phyloP scores from a whole-genome alignment of 2,329 filamentous ascomycete species.

The Botrytis aclada region DNA sequence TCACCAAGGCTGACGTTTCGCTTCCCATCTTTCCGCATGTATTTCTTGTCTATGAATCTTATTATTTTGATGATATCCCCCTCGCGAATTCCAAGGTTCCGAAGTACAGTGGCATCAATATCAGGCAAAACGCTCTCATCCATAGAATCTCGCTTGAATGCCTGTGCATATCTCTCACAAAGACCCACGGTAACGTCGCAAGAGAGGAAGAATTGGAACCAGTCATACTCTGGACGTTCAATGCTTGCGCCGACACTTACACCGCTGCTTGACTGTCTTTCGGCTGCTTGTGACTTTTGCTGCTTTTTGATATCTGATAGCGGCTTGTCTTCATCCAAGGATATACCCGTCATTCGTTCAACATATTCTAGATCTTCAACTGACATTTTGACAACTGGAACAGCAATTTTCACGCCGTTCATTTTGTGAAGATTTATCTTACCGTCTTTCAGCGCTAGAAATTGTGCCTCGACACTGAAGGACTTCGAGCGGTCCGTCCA shows the following conservation, averaged over 20 bases:
- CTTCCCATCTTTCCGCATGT: conserved; percentile 59
- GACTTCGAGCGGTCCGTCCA: conserved; percentile 96
- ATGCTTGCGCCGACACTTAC: conserved; percentile 64
- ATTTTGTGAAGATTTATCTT: conserved; percentile 98
- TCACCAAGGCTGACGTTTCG: conserved; percentile 53
- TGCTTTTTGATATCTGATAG: conserved; percentile 71
- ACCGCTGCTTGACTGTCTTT: conserved; percentile 31
- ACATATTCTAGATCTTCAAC: conserved; percentile 93
- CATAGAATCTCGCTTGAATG: conserved; percentile 90
- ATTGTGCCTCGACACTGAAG: conserved; percentile 96
- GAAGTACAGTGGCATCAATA: conserved; percentile 76
- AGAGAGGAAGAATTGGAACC: conserved; percentile 97
- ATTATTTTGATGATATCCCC: conserved; percentile 96
- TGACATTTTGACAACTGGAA: conserved; percentile 94
- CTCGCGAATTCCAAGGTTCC: conserved; percentile 89
- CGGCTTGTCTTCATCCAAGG: conserved; percentile 88
- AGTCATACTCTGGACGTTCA: conserved; percentile 79
- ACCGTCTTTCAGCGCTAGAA: conserved; percentile 87
- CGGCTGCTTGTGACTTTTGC: conserved; percentile 27
- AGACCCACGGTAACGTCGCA: conserved; percentile 90
- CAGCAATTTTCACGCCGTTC: conserved; percentile 97
- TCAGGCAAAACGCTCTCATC: conserved; percentile 89
- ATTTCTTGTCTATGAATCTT: conserved; percentile 81
- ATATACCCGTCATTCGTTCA: conserved; percentile 80
- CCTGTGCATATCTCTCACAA: conserved; percentile 89